Conservation (phyloP, 2,329 filamentous ascomycete species). For the Botrytis cinerea region DNA sequence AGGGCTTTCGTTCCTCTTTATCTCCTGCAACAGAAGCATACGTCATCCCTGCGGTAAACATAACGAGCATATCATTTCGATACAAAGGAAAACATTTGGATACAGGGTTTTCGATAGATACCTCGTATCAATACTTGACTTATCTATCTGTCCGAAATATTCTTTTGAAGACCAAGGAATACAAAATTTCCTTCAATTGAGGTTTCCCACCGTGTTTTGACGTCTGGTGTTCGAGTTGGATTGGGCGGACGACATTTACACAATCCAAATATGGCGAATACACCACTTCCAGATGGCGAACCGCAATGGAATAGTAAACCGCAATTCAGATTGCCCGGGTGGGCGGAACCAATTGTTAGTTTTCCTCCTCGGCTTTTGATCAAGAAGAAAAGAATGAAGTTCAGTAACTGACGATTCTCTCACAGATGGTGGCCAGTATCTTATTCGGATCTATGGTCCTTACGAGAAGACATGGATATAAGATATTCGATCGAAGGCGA, state of each 20-base stretch:
- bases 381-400: background rate
- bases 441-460: slow-evolving; percentile 40
- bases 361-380: background rate
- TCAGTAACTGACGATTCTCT: background rate
- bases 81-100: background rate
- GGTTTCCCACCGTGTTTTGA: background rate
- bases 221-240: background rate
- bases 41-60: slow-evolving; percentile 16
- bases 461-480: slow-evolving; percentile 36
- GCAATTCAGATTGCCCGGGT: slow-evolving; percentile 41
- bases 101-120: background rate
- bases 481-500: slow-evolving; percentile 32
- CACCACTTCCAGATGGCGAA: slow-evolving; percentile 26
- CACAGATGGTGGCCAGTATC: slow-evolving; percentile 42
- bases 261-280: slow-evolving; percentile 11
- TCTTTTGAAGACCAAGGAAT: background rate
- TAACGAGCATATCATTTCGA: background rate
- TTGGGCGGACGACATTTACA: background rate
- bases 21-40: slow-evolving; percentile 6
- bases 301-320: slow-evolving; percentile 41
- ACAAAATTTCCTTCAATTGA: background rate
- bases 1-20: background rate
- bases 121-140: background rate
- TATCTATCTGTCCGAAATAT: background rate
- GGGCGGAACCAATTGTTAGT: slow-evolving; percentile 42